Evolutionary conservation across 371 early-diverging fungal species (phyloP).

Genomic region (Syncephalastrum monosporum): DNA sequence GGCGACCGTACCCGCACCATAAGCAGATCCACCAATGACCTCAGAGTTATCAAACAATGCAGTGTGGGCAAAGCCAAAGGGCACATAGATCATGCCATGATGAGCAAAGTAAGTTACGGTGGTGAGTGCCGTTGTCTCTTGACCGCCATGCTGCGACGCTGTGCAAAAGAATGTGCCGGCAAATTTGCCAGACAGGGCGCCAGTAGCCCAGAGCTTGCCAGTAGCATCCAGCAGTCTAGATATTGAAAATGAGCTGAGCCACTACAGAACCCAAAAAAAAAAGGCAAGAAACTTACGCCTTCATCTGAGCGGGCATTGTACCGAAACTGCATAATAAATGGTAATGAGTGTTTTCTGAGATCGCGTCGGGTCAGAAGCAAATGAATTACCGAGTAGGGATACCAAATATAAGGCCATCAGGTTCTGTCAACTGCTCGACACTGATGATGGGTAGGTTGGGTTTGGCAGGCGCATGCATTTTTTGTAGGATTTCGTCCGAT

Average conservation of each 20-base stretch:
- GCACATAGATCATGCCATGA: constrained; percentile 82
- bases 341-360: background rate
- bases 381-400: constrained; percentile 54
- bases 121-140: constrained; percentile 74
- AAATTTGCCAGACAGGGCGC: constrained; percentile 68
- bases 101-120: constrained; percentile 74
- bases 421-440: constrained; percentile 57
- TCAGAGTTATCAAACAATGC: constrained; percentile 50
- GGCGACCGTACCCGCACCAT: constrained; percentile 66
- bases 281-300: constrained; percentile 34
- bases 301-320: constrained; percentile 74
- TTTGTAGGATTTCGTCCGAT: constrained; percentile 60
- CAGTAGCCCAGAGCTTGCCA: constrained; percentile 70
- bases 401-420: constrained; percentile 83
- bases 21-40: constrained; percentile 71
- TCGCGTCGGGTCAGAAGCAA: background rate
- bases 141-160: constrained; percentile 74
- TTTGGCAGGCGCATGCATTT: constrained; percentile 71
- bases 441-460: constrained; percentile 63
- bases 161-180: constrained; percentile 78
- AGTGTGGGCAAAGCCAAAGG: constrained; percentile 62
- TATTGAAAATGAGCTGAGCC: background rate
- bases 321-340: constrained; percentile 38
- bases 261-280: background rate
- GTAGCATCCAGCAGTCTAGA: constrained; percentile 57